Evolutionary conservation across 441 rosid species (phyloP).

Genomic region (Melastoma candidum): DNA sequence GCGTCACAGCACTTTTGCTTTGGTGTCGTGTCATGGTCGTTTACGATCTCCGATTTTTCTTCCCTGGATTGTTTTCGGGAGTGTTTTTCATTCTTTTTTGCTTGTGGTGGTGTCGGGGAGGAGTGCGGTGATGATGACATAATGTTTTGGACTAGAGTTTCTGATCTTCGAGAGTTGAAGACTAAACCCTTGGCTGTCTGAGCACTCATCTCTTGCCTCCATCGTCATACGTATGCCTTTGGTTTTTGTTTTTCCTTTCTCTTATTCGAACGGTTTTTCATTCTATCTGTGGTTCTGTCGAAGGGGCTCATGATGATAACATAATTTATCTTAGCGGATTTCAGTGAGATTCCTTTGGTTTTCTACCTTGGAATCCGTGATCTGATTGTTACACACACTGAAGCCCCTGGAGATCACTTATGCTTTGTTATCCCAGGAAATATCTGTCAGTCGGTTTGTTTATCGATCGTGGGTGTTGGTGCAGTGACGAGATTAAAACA

Average conservation of each 20-base stretch:
- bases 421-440: too few relatives aligned
- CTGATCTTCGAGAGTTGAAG: constrained; percentile 84
- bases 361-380: constrained; percentile 32
- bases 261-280: neutral
- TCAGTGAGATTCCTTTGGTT: constrained; percentile 53
- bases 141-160: constrained; percentile 95
- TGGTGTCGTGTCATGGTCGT: too few relatives aligned
- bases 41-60: neutral
- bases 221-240: too few relatives aligned
- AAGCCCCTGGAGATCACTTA: constrained; percentile 24
- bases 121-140: constrained; percentile 58
- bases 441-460: too few relatives aligned
- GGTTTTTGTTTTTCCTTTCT: neutral
- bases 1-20: too few relatives aligned
- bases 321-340: constrained; percentile 86
- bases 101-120: neutral
- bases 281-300: too few relatives aligned
- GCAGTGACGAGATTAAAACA: constrained; percentile 69
- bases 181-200: constrained; percentile 99
- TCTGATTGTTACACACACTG: constrained; percentile 98
- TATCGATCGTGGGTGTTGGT: constrained; percentile 5
- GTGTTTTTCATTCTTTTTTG: too few relatives aligned
- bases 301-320: constrained; percentile 62
- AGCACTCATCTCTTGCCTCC: constrained; percentile 27
- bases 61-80: neutral